Evolutionary conservation across 768 basidiomycete genomes (phyloP), one percentile per base, ranked within the genome.

Genomic region (Hericium coralloides): DNA sequence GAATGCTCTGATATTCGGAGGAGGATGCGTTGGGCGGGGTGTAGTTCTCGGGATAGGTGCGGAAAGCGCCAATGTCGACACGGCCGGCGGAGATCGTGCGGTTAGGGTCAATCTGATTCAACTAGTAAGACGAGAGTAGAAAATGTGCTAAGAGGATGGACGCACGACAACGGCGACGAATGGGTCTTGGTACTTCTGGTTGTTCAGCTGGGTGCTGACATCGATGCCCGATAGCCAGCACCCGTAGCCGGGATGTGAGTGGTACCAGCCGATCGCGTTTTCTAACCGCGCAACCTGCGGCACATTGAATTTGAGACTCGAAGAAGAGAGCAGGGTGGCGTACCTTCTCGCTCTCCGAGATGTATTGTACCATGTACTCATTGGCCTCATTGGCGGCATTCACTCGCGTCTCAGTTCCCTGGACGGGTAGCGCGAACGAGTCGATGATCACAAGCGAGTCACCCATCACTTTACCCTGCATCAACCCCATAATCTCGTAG

Each of bases 151-250:
- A 31, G 37, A 37, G 38, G 49, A 4, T 41, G 36, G 0, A 79
- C 87, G 60, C 68, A 95, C 92, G 41, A 99, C 95, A 37, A 99
- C 92, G 9, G 95, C 95, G 31, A 98, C 85, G 68, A 98, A 99
- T 2, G 95, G 95, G 70, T 99, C 95, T 69, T 90, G 89, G 74
- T 83, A 94, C 66, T 87, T 87, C 66, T 99, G 95, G 69, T 98
- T 95, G 65, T 84, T 93, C 74, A 90, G 80, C 67, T 99, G 97
- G 0, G 97, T 99, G 68, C 89, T 91, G 58, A 98, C 97, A 66
- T 99, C 97, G 72, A 99, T 98, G 23, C 97, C 97, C 12, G 95
- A 98, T 9, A 99, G 74, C 97, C 97, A 99, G 70, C 97, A 99
- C 17, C 97, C 97, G 68, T 98, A 99, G 14, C 97, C 97, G 5